These are phyloP conservation scores for Opeltia flavorubescens DNA, from an alignment of 495 filamentous ascomycete genomes.

Conservation along the genomic window DNA sequence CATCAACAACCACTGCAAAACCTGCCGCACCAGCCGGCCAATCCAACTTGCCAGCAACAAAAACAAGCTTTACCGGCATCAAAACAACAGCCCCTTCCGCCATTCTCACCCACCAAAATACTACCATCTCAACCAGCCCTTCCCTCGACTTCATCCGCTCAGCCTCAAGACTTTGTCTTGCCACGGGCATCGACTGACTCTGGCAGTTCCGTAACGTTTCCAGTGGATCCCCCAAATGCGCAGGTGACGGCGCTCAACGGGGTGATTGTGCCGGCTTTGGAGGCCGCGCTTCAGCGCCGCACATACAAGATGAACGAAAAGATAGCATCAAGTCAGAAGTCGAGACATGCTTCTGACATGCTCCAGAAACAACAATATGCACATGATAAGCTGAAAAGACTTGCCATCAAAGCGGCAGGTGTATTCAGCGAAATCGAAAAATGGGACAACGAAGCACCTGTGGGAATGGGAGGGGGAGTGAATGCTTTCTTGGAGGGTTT, in stretches of 20 bases:
- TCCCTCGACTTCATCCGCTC: slow-evolving; percentile 16
- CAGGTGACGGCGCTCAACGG: slow-evolving; percentile 53
- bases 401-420: slow-evolving; percentile 60
- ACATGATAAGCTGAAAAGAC: slow-evolving; percentile 66
- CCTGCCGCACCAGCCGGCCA: slow-evolving; percentile 19
- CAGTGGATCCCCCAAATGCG: slow-evolving; percentile 8
- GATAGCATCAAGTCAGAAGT: slow-evolving; percentile 1
- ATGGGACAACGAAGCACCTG: slow-evolving; percentile 65
- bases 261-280: slow-evolving; percentile 81
- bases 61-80: slow-evolving; percentile 6
- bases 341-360: slow-evolving; percentile 6
- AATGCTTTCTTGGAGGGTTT: slow-evolving; percentile 78
- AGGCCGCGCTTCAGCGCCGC: slow-evolving; percentile 73
- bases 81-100: slow-evolving; percentile 12
- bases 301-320: slow-evolving; percentile 20
- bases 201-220: slow-evolving; percentile 7
- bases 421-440: slow-evolving; percentile 78
- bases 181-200: slow-evolving; percentile 16
- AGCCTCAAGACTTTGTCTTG: slow-evolving; percentile 8
- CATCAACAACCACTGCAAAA: slow-evolving; percentile 22
- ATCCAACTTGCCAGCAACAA: slow-evolving; percentile 8
- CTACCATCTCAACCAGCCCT: slow-evolving; percentile 21
- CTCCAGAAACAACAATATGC: slow-evolving; percentile 51
- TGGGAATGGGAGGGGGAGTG: slow-evolving; percentile 85
- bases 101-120: slow-evolving; percentile 7